Conservation (phyloP, 163 green algal genomes). For the Coccomyxa subellipsoidea region DNA sequence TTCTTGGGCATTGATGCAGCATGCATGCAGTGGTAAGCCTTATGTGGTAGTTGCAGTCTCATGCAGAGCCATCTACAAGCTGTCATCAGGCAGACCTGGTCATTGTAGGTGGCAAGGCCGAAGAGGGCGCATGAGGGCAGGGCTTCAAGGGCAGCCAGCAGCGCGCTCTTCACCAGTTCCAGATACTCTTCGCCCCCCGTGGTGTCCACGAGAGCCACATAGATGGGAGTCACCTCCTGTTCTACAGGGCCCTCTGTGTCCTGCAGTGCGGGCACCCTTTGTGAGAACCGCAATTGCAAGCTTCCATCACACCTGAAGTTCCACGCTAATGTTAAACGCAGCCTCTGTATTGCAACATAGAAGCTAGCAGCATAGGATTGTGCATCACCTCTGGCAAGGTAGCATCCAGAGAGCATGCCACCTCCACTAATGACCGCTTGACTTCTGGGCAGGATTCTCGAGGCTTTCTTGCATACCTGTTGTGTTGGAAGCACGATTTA, state of each 20-base stretch:
- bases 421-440: background rate
- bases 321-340: background rate
- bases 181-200: conserved; percentile 57
- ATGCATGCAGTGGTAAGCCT: background rate
- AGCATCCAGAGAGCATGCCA: background rate
- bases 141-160: conserved; percentile 78
- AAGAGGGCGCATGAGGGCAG: conserved; percentile 65
- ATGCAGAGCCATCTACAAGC: too few relatives aligned
- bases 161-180: conserved; percentile 66
- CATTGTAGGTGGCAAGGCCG: conserved; percentile 70
- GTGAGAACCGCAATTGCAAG: background rate
- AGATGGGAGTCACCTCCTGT: conserved; percentile 26
- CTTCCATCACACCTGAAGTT: background rate
- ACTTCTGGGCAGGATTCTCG: background rate
- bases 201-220: conserved; percentile 66
- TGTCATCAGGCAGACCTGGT: conserved; percentile 44
- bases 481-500: background rate
- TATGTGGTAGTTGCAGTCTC: too few relatives aligned
- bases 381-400: background rate
- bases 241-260: background rate
- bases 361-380: background rate
- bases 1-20: background rate
- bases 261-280: background rate
- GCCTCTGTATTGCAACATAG: background rate
- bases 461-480: background rate